Conservation (phyloP, 164 flowering plant species). For the Saururus chinensis region DNA sequence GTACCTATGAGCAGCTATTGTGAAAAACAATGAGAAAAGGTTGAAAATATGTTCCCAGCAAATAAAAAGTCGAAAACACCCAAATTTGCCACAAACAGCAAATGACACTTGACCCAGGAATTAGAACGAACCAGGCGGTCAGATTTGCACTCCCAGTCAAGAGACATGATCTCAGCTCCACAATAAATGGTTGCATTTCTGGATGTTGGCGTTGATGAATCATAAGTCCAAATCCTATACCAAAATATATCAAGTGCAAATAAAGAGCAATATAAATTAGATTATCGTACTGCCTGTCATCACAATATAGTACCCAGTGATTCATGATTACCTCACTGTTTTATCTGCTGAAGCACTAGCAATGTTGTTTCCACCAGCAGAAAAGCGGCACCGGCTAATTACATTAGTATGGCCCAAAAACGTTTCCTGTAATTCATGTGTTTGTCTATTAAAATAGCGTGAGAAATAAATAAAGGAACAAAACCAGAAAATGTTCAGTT, state of each 20-base stretch:
- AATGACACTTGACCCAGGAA: neutral
- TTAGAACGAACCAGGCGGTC: slow-evolving; percentile 65
- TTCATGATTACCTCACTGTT: slow-evolving; percentile 65
- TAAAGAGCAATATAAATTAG: neutral
- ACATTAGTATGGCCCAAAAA: slow-evolving; percentile 94
- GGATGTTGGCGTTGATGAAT: slow-evolving; percentile 65
- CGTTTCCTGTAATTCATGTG: slow-evolving; percentile 44
- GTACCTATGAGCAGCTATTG: slow-evolving; percentile 92
- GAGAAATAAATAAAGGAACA: neutral
- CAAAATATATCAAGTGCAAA: neutral
- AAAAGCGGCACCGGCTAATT: slow-evolving; percentile 81
- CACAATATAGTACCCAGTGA: too few relatives aligned
- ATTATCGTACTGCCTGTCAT: neutral
- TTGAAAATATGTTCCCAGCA: slow-evolving; percentile 6
- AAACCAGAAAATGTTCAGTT: neutral
- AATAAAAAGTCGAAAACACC: slow-evolving; percentile 6
- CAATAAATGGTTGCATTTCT: slow-evolving; percentile 96
- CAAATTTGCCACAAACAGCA: slow-evolving; percentile 2
- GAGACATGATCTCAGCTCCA: slow-evolving; percentile 88
- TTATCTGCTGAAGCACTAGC: slow-evolving; percentile 97
- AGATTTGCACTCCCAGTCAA: slow-evolving; percentile 97
- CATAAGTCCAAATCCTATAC: slow-evolving; percentile 91
- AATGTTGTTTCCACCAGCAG: slow-evolving; percentile 86
- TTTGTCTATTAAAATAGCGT: neutral
- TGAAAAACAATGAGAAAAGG: slow-evolving; percentile 24